phyloP scores from a whole-genome alignment of 345 rosid genomes.

The Euclidium syriacum region DNA sequence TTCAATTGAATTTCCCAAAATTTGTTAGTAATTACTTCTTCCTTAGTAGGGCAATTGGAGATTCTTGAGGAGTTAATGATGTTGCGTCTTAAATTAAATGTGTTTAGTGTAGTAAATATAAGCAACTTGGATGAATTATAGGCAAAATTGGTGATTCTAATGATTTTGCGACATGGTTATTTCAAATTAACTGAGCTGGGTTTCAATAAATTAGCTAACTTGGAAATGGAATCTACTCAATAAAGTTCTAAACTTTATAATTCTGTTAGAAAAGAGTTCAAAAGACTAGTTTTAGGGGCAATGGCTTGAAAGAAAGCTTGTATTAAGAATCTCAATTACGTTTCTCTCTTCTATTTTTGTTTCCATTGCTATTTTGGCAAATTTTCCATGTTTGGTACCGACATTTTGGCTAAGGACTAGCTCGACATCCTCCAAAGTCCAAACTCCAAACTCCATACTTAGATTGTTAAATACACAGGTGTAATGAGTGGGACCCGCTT shows the following conservation, averaged over 20 bases:
- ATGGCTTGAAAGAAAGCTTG: neutral
- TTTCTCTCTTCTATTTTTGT: neutral
- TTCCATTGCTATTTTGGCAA: conserved; percentile 9
- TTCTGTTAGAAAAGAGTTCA: neutral
- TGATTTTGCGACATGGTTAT: conserved; percentile 5
- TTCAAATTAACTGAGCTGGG: neutral
- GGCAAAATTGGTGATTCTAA: neutral
- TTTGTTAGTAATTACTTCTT: neutral
- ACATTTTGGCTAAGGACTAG: conserved; percentile 28
- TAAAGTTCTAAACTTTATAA: neutral
- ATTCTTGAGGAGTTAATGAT: neutral
- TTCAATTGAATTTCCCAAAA: neutral
- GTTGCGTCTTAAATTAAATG: neutral
- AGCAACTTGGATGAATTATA: neutral
- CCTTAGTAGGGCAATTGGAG: neutral
- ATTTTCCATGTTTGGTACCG: conserved; percentile 16
- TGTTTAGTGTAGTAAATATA: neutral
- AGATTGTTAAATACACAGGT: neutral
- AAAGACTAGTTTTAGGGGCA: neutral
- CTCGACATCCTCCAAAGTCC: conserved; percentile 2
- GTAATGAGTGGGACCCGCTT: conserved; percentile 24
- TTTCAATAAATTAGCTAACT: neutral
- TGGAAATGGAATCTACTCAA: neutral
- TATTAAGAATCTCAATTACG: neutral
- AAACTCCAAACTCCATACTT: neutral